Evolutionary conservation across 306 rosid species (phyloP), one percentile per base, ranked within the genome.

Genomic region (Herpetospermum pedunculosum): DNA sequence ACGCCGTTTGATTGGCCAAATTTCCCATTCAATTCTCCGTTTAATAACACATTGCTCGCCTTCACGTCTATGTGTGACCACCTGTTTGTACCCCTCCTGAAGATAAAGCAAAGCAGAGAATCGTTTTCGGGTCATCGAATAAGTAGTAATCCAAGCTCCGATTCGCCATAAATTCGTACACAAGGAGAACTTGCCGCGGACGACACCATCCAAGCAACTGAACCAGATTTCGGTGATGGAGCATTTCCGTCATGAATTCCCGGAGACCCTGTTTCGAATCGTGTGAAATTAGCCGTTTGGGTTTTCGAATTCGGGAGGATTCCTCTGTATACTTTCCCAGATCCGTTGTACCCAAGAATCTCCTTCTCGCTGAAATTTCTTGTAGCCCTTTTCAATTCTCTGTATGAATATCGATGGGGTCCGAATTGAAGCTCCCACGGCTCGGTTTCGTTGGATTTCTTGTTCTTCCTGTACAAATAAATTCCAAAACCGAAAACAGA

Each of bases 1-100:
- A n/a, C n/a, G n/a, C n/a, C n/a, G n/a, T n/a, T n/a, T n/a, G n/a
- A n/a, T n/a, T n/a, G n/a, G n/a, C 80, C 86, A 0, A 83, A 41
- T 34, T 38, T 69, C 16, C 59, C 81, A n/a, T 80, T 83, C 26
- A 74, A 29, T 23, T 80, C 83, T 4, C 69, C 38, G 50, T 83
- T 83, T 1, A 80, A 74, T 29, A 83, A 32, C 2, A 80, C 76
- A 48, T 83, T 83, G 38, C 83, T 74, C 1, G 83, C 81, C 35
- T 83, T 83, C 12, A 83, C 80, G 55, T 83, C 86, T 50, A 83
- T 62, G 59, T 83, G 83, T 28, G 23, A 83, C 83, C 34, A 83
- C 86, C 10, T 77, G 79, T 16, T 80, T 83, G 32, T 72, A 72
- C 7, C 76, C 76, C 40, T 72, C 76, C 48, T 72, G 76, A 16